Conservation (phyloP, 805 yeast genomes). For the Saccharomycopsis vini region DNA sequence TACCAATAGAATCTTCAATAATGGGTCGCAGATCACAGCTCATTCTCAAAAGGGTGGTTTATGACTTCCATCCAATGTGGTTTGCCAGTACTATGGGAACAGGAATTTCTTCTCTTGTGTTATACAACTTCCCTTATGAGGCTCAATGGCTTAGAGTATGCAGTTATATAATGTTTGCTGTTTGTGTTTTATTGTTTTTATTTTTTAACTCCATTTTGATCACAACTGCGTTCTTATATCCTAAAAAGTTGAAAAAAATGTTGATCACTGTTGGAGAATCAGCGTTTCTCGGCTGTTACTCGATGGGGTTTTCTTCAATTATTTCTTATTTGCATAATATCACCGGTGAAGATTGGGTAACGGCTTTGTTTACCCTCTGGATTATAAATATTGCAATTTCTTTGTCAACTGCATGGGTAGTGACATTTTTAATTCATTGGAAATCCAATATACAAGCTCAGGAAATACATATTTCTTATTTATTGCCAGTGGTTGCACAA, state of each 20-base stretch:
- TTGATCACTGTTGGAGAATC: slow-evolving; percentile 37
- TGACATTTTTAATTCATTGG: slow-evolving; percentile 42
- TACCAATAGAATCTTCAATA: not conserved
- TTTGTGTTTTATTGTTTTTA: slow-evolving; percentile 42
- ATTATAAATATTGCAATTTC: slow-evolving; percentile 55
- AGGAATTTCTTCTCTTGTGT: slow-evolving; percentile 58
- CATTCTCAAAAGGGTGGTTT: slow-evolving; percentile 5
- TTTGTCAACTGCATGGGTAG: slow-evolving; percentile 50
- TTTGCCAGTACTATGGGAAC: slow-evolving; percentile 80
- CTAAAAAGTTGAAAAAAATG: slow-evolving; percentile 23
- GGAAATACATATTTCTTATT: slow-evolving; percentile 45
- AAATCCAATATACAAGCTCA: slow-evolving; percentile 28
- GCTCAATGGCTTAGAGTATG: slow-evolving; percentile 48
- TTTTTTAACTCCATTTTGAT: slow-evolving; percentile 34
- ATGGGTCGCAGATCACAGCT: not conserved
- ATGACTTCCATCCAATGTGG: slow-evolving; percentile 29
- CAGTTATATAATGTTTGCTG: slow-evolving; percentile 55
- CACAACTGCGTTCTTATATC: slow-evolving; percentile 32
- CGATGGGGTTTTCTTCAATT: slow-evolving; percentile 72
- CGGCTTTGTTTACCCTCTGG: slow-evolving; percentile 58
- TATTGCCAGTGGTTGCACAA: slow-evolving; percentile 72
- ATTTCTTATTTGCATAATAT: slow-evolving; percentile 41
- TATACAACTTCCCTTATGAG: slow-evolving; percentile 58
- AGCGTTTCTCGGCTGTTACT: slow-evolving; percentile 66
- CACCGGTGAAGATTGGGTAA: slow-evolving; percentile 31